These are phyloP conservation scores for Penicillium aurantiogriseum DNA, from an alignment of 2,329 filamentous ascomycete genomes.

Conservation along the genomic window DNA sequence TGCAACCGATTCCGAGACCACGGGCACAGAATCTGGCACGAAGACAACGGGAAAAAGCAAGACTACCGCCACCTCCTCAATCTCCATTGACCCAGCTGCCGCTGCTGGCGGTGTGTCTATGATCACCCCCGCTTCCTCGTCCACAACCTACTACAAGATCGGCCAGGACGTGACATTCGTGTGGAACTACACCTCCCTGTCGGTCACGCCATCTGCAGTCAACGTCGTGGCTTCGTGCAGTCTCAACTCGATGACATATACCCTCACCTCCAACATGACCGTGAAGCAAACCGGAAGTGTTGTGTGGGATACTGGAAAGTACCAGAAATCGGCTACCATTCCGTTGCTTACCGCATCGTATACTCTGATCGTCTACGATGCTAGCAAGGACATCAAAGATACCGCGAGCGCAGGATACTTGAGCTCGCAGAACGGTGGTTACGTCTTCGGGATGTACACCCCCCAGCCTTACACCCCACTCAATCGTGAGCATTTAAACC, in stretches of 20 bases:
- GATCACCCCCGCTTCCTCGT: slow-evolving; percentile 55
- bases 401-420: slow-evolving; percentile 57
- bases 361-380: slow-evolving; percentile 63
- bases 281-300: slow-evolving; percentile 53
- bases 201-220: slow-evolving; percentile 57
- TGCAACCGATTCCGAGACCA: slow-evolving; percentile 2
- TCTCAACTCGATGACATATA: slow-evolving; percentile 59
- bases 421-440: slow-evolving; percentile 49
- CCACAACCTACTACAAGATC: slow-evolving; percentile 63
- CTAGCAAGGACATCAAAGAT: slow-evolving; percentile 52
- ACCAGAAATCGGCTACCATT: slow-evolving; percentile 49
- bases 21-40: slow-evolving; percentile 11
- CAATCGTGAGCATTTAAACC: slow-evolving; percentile 42
- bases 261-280: slow-evolving; percentile 59
- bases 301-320: slow-evolving; percentile 60
- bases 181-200: slow-evolving; percentile 68
- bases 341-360: slow-evolving; percentile 61
- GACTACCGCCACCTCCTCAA: slow-evolving; percentile 33
- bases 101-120: slow-evolving; percentile 61
- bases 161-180: slow-evolving; percentile 61
- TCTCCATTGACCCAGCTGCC: slow-evolving; percentile 53
- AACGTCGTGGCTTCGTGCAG: slow-evolving; percentile 63
- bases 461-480: slow-evolving; percentile 53
- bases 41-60: slow-evolving; percentile 25
- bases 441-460: slow-evolving; percentile 63